A percentile compares a stretch with the other conserved stretches of the same genome.
Conservation (phyloP, 352 stramenopile genomes). For the Phytopythium boreale region DNA sequence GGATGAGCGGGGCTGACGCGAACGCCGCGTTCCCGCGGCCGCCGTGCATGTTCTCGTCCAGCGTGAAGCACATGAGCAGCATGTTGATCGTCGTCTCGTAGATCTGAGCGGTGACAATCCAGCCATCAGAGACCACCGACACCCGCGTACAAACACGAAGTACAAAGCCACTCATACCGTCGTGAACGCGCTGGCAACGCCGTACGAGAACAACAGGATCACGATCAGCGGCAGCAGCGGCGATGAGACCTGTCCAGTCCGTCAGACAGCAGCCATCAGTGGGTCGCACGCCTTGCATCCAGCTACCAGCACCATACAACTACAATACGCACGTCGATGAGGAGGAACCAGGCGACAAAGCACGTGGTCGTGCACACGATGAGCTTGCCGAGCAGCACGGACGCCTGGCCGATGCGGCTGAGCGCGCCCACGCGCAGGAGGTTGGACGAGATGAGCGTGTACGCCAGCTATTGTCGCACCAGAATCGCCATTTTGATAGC, state of each 20-base stretch:
- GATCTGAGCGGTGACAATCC: conserved; percentile 33
- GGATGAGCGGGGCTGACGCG: conserved; percentile 59
- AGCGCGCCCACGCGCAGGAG: conserved; percentile 61
- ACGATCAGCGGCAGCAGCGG: conserved; percentile 62
- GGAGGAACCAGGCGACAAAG: conserved; percentile 67
- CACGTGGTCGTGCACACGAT: conserved; percentile 74
- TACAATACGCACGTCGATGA: conserved; percentile 48
- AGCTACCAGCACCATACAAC: background rate
- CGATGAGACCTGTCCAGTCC: conserved; percentile 33
- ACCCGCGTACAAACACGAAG: background rate
- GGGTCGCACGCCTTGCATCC: background rate
- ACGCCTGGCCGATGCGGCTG: conserved; percentile 65
- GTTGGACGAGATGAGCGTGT: conserved; percentile 69
- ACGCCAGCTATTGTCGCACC: conserved; percentile 35
- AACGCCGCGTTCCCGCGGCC: conserved; percentile 66
- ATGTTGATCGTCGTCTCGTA: conserved; percentile 87
- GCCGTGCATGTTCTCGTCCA: conserved; percentile 82
- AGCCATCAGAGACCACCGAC: background rate
- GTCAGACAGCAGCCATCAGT: background rate
- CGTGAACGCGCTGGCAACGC: conserved; percentile 77
- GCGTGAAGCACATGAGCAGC: conserved; percentile 81
- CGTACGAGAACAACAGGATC: conserved; percentile 72
- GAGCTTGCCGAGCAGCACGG: conserved; percentile 66
- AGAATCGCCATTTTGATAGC: background rate
- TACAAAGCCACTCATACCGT: conserved; percentile 40